phyloP scores from a whole-genome alignment of 1,284 basidiomycete species.

The Xerocomus minutiporus region DNA sequence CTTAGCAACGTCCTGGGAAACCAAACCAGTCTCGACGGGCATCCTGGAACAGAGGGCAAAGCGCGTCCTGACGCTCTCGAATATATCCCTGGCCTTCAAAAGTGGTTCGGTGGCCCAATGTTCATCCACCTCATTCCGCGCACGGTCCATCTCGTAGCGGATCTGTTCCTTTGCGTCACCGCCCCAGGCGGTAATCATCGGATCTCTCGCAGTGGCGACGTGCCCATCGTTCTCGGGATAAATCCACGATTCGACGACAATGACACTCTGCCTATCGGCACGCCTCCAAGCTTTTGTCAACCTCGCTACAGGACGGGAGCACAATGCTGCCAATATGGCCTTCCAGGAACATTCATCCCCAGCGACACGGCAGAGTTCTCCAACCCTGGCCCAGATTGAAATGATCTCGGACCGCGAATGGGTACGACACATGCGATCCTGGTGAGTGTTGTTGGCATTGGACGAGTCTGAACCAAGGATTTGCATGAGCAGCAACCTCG shows the following conservation, averaged over 20 bases:
- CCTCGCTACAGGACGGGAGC: conserved; percentile 66
- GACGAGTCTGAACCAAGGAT: conserved; percentile 57
- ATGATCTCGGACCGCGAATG: conserved; percentile 70
- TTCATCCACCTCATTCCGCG: conserved; percentile 40
- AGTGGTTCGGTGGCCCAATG: conserved; percentile 42
- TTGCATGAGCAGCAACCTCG: conserved; percentile 63
- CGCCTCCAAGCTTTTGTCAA: conserved; percentile 75
- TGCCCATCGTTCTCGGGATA: conserved; percentile 41
- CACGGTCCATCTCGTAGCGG: conserved; percentile 36
- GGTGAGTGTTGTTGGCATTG: conserved; percentile 22
- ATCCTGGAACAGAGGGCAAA: conserved; percentile 51
- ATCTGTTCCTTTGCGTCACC: conserved; percentile 44
- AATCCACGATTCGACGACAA: conserved; percentile 63
- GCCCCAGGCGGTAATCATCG: conserved; percentile 62
- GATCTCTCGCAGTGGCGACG: conserved; percentile 35
- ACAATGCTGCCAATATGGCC: conserved; percentile 63
- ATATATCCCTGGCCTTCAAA: conserved; percentile 41
- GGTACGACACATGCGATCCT: conserved; percentile 52
- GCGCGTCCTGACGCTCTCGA: conserved; percentile 48
- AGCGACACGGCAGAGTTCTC: conserved; percentile 58
- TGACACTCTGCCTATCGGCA: conserved; percentile 54
- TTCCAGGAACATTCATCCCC: conserved; percentile 77
- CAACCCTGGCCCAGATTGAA: conserved; percentile 64
- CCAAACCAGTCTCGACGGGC: conserved; percentile 30
- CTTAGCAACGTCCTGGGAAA: conserved; percentile 39